These are phyloP conservation scores for Castanopsis chinensis DNA, from an alignment of 306 rosid genomes.

Conservation along the genomic window DNA sequence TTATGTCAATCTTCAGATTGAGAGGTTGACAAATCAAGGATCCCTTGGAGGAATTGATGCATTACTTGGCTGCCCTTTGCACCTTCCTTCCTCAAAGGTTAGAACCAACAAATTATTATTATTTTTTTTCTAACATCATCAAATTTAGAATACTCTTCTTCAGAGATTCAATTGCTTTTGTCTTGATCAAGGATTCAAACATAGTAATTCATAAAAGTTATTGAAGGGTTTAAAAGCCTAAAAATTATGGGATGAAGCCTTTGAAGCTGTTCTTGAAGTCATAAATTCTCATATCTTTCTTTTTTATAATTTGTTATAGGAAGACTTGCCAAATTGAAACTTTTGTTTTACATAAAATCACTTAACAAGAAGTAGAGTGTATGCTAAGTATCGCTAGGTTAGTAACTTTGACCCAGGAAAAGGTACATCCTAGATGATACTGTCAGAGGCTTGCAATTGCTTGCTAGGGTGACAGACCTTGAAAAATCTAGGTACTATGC, in stretches of 20 bases:
- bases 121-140: background rate
- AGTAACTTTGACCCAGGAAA: background rate
- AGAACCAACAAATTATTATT: background rate
- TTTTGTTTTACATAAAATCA: background rate
- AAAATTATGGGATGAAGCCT: no score
- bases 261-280: no score
- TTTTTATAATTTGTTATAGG: background rate
- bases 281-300: no score
- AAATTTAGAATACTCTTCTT: background rate
- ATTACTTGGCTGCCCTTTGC: constrained; percentile 44
- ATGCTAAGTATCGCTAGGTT: background rate
- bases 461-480: no score
- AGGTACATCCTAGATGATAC: background rate
- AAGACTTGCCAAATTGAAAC: background rate
- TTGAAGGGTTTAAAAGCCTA: no score
- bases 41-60: constrained; percentile 48
- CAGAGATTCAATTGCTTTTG: background rate
- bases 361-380: background rate
- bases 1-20: constrained; percentile 23
- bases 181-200: background rate
- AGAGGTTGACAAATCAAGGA: constrained; percentile 41
- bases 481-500: no score
- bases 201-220: no score
- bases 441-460: no score
- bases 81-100: constrained; percentile 45